Evolutionary conservation across 2,329 filamentous ascomycete genomes (phyloP), one percentile per base, ranked within the genome.

Genomic region (Paradendryphiella salina): DNA sequence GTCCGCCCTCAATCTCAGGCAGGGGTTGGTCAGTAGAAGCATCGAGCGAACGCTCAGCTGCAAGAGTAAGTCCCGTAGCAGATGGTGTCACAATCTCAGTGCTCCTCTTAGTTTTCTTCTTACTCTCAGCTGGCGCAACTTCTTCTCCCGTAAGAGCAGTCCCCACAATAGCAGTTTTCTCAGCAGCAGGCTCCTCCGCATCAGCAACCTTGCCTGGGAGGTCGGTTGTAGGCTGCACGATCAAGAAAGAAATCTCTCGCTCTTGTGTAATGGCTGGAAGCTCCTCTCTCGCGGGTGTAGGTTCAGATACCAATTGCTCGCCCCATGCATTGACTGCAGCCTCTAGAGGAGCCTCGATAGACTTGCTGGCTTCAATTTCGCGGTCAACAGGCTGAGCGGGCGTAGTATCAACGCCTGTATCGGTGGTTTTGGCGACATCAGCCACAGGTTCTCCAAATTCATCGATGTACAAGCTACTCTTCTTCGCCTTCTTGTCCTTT

Each of bases 31-130:
- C 29, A 10, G 20, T 5, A 18, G 23, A 4, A 11, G n/a, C 6
- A n/a, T 55, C 54, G 13, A 52, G 21, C 5, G 39, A 21, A 14
- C 38, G 39, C 21, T 61, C 58, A 17, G 36, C 20, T 4, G 37
- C 33, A 21, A 52, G 49, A 10, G 21, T 52, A 3, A 52, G 47
- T 21, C 50, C 44, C 0, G 43, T 52, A 5, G 56, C 36, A 6
- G 57, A 38, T 5, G 50, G 47, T 2, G 54, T 56, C 21, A 51
- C 53, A 10, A 38, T 28, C 33, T 59, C 54, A 4, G 39, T 47
- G 33, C 52, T 50, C 47, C 69, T 70, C 50, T 71, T 70, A 10
- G 48, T 46, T 54, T 68, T 67, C 51, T 60, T 69, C 51, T 63
- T 66, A 34, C 46, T 47, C 5, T 57, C 38, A 14, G 42, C 29